Percentiles rank a stretch among this genome's conserved stretches.
phyloP scores from a whole-genome alignment of 148 eudicot species.

The Vaccinium myrtillus region DNA sequence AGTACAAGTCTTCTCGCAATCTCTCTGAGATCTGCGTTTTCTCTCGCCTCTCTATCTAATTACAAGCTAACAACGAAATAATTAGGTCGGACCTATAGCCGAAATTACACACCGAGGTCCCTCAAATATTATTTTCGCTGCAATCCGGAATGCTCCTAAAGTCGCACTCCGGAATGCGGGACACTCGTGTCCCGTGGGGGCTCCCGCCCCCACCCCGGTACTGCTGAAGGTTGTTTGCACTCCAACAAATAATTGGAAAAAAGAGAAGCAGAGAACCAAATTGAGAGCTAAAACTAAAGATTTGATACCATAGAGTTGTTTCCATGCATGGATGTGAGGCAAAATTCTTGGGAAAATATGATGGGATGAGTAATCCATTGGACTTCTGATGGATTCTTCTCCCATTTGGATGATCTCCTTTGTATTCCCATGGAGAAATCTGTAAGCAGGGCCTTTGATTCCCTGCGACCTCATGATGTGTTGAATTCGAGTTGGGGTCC shows the following conservation, averaged over 20 bases:
- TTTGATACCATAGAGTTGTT: conserved; percentile 21
- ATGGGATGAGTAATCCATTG: conserved; percentile 16
- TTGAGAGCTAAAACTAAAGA: neutral
- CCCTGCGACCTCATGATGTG: neutral
- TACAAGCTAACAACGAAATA: too few relatives aligned
- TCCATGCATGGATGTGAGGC: conserved; percentile 26
- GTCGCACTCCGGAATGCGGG: too few relatives aligned
- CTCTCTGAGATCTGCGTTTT: too few relatives aligned
- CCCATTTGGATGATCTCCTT: conserved; percentile 22
- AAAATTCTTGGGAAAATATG: conserved; percentile 16
- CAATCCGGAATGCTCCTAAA: too few relatives aligned
- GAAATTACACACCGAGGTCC: too few relatives aligned
- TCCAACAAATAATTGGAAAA: neutral
- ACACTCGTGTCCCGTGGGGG: too few relatives aligned
- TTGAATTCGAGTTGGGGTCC: conserved; percentile 9
- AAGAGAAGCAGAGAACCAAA: neutral
- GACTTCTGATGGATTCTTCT: neutral
- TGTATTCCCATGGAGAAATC: conserved; percentile 23
- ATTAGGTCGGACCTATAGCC: too few relatives aligned
- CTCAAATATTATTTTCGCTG: too few relatives aligned
- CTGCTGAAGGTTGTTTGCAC: too few relatives aligned
- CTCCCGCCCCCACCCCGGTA: too few relatives aligned
- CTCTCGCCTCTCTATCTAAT: too few relatives aligned
- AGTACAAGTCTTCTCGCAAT: too few relatives aligned
- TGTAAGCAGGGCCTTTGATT: conserved; percentile 23